Evolutionary conservation across 2,329 filamentous ascomycete genomes (phyloP).

Genomic region (Arthrobotrys sphaeroides): DNA sequence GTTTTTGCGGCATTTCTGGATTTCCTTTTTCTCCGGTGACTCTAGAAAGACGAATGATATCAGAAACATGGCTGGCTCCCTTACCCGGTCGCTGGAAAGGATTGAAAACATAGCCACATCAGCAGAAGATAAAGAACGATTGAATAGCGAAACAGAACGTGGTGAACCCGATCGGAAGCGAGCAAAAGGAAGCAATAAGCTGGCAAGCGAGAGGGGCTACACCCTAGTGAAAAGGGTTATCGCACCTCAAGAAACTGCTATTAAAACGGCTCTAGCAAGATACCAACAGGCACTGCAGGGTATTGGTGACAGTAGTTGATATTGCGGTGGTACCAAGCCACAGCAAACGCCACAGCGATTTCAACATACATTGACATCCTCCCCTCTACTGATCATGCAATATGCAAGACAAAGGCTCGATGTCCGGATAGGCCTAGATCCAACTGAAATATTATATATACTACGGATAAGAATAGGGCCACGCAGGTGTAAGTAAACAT

Average conservation of each 20-base stretch:
- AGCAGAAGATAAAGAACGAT: conserved; percentile 77
- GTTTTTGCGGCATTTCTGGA: conserved; percentile 98
- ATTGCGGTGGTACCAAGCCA: neutral
- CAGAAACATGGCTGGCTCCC: conserved; percentile 80
- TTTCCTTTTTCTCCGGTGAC: conserved; percentile 87
- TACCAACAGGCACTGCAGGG: conserved; percentile 32
- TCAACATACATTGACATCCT: neutral
- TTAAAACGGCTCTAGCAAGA: conserved; percentile 24
- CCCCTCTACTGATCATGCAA: neutral
- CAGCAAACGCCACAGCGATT: neutral
- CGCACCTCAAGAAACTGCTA: conserved; percentile 33
- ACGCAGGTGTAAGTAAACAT: neutral
- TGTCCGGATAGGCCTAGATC: neutral
- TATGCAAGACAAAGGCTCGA: neutral
- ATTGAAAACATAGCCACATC: conserved; percentile 82
- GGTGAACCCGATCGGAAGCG: conserved; percentile 77
- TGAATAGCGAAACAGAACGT: conserved; percentile 72
- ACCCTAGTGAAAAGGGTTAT: conserved; percentile 20
- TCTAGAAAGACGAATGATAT: conserved; percentile 81
- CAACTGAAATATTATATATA: neutral
- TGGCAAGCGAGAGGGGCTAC: neutral
- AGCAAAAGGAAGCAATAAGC: neutral
- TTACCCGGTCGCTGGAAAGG: conserved; percentile 78
- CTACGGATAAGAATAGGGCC: neutral
- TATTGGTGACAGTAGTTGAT: conserved; percentile 5